A percentile compares a stretch with the other conserved stretches of the same genome.
Evolutionary conservation across 768 basidiomycete species (phyloP).

Genomic region (Tricholoma sp.): DNA sequence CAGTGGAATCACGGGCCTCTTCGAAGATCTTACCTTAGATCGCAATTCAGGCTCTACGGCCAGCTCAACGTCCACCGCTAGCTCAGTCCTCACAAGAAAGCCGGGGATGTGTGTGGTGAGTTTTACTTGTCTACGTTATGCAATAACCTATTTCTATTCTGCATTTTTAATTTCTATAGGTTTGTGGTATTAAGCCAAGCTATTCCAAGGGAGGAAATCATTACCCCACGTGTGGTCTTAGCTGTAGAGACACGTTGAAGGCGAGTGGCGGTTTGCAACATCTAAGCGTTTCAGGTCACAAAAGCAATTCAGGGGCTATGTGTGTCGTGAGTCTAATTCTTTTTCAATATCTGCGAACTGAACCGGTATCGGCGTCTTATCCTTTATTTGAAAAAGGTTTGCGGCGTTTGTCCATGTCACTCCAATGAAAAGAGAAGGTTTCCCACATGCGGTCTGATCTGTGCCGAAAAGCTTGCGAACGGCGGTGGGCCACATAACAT

Average conservation of each 20-base stretch:
- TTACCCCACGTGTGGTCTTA: neutral
- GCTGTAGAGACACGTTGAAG: neutral
- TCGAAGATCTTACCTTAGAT: neutral
- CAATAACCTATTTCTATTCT: neutral
- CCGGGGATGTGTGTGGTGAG: neutral
- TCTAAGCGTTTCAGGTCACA: neutral
- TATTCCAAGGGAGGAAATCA: neutral
- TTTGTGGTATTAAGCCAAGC: neutral
- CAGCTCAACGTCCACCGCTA: neutral
- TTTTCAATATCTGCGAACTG: neutral
- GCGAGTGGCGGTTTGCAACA: neutral
- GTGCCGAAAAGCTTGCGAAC: slow-evolving; percentile 14
- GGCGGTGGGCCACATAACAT: slow-evolving; percentile 6
- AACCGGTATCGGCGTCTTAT: neutral
- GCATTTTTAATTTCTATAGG: neutral
- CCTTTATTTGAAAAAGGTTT: neutral
- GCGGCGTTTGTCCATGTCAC: neutral
- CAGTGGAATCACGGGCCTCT: neutral
- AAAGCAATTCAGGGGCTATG: neutral
- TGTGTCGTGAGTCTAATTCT: slow-evolving; percentile 5
- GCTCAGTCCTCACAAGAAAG: neutral
- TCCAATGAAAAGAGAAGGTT: slow-evolving; percentile 7
- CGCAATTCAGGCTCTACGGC: neutral
- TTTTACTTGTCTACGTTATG: neutral
- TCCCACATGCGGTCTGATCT: slow-evolving; percentile 18